Evolutionary conservation across 2,329 filamentous ascomycete genomes (phyloP).

Genomic region (Pseudopithomyces maydicus): DNA sequence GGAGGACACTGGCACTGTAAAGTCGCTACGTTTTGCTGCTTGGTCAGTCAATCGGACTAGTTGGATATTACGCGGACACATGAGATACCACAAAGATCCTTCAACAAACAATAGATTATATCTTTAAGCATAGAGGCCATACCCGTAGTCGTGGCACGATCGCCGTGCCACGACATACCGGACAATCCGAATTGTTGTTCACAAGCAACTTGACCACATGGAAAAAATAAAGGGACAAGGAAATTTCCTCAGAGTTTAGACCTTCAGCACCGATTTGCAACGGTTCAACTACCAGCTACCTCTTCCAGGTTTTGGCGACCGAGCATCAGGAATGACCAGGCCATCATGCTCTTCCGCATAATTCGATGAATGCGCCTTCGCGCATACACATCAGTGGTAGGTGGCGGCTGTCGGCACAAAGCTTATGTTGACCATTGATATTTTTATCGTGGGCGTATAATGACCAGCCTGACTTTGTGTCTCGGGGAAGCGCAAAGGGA

Average conservation of each 20-base stretch:
- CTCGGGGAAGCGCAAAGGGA: background rate
- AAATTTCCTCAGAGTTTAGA: too few species aligned
- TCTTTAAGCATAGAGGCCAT: background rate
- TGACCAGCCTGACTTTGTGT: background rate
- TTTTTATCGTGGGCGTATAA: background rate
- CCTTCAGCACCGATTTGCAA: too few species aligned
- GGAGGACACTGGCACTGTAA: too few species aligned
- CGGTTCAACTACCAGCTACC: background rate
- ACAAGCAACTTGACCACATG: too few species aligned
- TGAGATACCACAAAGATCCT: background rate
- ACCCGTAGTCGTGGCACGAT: background rate
- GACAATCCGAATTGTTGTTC: too few species aligned
- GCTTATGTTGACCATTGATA: constrained; percentile 3
- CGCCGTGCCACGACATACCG: too few species aligned
- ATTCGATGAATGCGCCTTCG: background rate
- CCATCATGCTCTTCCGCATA: background rate
- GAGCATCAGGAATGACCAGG: background rate
- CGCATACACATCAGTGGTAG: background rate
- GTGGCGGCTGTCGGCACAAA: constrained; percentile 12
- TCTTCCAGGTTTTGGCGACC: background rate
- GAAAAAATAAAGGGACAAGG: too few species aligned
- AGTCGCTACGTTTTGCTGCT: background rate
- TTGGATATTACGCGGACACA: background rate
- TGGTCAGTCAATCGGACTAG: background rate
- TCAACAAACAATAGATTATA: background rate